Base-by-base conservation (phyloP, 306 rosid genomes). In the Sechiopsis laciniata region DNA sequence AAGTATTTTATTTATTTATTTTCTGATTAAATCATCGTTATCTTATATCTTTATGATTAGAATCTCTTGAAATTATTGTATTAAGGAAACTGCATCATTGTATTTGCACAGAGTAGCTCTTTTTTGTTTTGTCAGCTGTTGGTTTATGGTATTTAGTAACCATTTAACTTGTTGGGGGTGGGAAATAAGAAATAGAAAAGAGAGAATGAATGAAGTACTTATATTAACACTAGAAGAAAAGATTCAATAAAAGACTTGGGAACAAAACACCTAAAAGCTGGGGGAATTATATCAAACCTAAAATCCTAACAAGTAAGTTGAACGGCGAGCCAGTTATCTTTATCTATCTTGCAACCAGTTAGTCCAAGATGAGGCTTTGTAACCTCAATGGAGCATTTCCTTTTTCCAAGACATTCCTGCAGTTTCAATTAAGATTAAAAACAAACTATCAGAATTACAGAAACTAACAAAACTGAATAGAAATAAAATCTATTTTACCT, bases 291-390 rank as follows among this genome's bases (percentile, higher is more conserved):
- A 52, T 15, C 19, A 52, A 52, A 52, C 4, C 40, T 59, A 51
- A 50, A 11, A 15, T 70, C 46, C 46, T 70, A 70, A 17, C 82
- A 79, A 13, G 46, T 11, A 11, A 46, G 48, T 71, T 80, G 74
- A 71, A 80, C 63, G 0, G 77, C 79, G 1, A 80, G 73, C 4
- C 74, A 54, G 29, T 71, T 80, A 5, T 55, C 14, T n/a, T 37
- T 45, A 6, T 40, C 10, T 32, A 32, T 32, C 45, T 66, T 68
- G 78, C 82, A 79, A 35, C 72, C 65, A 22, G 82, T 79, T 6
- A 20, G 13, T 17, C 82, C 78, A 16, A 74, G 82, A 10, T 32
- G 21, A 0, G 4, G 4, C 51, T 79, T 61, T n/a, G 19, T 19
- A 26, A 74, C 58, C 11, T 67, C 50, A 17, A 79, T 37, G 46